Evolutionary conservation across 2,329 filamentous ascomycete species (phyloP), one percentile per base, ranked within the genome.

Genomic region (Uncinocarpus reesii): DNA sequence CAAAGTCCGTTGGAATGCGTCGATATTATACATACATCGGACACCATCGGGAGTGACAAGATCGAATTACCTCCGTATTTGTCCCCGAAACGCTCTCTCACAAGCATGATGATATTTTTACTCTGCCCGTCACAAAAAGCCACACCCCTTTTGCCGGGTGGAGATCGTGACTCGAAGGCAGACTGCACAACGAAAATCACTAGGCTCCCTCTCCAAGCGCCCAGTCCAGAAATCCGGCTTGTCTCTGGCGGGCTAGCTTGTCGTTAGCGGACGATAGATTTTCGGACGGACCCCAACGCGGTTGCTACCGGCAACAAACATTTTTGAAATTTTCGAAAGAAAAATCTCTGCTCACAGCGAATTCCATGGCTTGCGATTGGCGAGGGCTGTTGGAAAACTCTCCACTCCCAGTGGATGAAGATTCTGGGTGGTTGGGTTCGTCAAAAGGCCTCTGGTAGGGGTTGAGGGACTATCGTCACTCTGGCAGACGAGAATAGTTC

Each of bases 221-320:
- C n/a, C n/a, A n/a, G n/a, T n/a, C n/a, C n/a, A n/a, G n/a, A n/a
- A n/a, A n/a, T n/a, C n/a, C n/a, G n/a, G n/a, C n/a, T n/a, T n/a
- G n/a, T n/a, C n/a, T n/a, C n/a, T n/a, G n/a, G n/a, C n/a, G n/a
- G n/a, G n/a, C n/a, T n/a, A n/a, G n/a, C 11, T 29, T 2, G 26
- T 29, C 11, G 26, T 29, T 1, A 11, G 2, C 26, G 26, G 26
- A 29, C n/a, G n/a, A 29, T 7, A 29, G 26, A 29, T 29, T 29
- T 29, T 29, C 16, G 5, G 34, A 5, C 13, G 18, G 13, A 36
- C 34, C 16, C 37, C 20, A 16, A 42, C 11, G 40, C 40, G 40
- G 40, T 42, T 42, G 40, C 40, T 42, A 31, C 40, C 40, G 40
- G 40, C 40, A 31, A 42, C 40, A 42, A 36, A 6, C 26, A 29